Evolutionary conservation across 495 filamentous ascomycete species (phyloP).

Genomic region (Penicillium subrubescens): DNA sequence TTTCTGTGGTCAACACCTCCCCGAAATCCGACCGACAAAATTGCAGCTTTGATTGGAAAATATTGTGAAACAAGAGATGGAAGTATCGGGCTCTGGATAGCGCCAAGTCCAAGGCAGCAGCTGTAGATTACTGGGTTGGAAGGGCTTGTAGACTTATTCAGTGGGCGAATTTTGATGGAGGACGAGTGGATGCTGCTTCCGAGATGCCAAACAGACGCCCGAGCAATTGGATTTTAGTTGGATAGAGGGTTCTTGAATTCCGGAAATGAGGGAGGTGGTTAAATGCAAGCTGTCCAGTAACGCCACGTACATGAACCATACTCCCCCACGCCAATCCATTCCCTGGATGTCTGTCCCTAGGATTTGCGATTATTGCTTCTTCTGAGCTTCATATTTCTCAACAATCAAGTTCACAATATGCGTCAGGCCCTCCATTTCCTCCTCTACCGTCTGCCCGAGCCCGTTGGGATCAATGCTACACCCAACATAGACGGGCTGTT

Average conservation of each 20-base stretch:
- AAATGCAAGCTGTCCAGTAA: neutral
- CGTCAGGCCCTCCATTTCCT: slow-evolving; percentile 88
- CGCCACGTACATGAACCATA: neutral
- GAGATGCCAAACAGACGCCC: neutral
- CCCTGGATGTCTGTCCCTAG: neutral
- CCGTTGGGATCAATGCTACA: slow-evolving; percentile 63
- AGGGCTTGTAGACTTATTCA: neutral
- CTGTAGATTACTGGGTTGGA: neutral
- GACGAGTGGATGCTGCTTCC: neutral
- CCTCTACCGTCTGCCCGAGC: slow-evolving; percentile 77
- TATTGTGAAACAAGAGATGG: neutral
- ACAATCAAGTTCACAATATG: slow-evolving; percentile 70
- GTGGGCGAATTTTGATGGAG: neutral
- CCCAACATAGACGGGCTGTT: slow-evolving; percentile 78
- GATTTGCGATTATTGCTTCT: slow-evolving; percentile 12
- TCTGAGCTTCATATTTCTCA: slow-evolving; percentile 23
- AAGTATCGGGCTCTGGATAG: neutral
- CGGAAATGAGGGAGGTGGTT: neutral
- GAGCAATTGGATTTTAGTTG: neutral
- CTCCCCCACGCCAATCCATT: neutral
- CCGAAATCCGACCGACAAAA: neutral
- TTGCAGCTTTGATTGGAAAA: neutral
- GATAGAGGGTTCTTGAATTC: neutral
- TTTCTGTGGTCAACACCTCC: neutral
- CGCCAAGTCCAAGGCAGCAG: neutral